Percentiles rank a stretch among this genome's conserved stretches.
Conservation (phyloP, 176 grass and related monocot genomes). For the Puya raimondii region DNA sequence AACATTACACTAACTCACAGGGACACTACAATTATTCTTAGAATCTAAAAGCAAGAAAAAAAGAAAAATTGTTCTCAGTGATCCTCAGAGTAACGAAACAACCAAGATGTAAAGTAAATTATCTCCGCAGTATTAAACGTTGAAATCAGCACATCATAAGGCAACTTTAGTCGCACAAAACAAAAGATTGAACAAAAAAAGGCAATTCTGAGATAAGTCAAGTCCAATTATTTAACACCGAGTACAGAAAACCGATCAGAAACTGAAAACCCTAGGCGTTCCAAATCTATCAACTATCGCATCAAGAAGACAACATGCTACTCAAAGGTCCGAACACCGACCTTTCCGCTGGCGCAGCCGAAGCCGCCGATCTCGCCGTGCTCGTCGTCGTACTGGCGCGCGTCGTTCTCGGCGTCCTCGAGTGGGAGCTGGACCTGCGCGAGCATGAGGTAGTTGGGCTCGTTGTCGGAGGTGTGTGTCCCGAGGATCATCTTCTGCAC, state of each 20-base stretch:
- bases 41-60: no score
- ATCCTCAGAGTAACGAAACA: no score
- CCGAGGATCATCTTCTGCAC: slow-evolving; percentile 92
- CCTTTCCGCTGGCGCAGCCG: slow-evolving; percentile 36
- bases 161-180: no score
- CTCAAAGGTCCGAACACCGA: not conserved
- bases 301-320: not conserved
- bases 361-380: slow-evolving; percentile 71
- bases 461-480: slow-evolving; percentile 84
- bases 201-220: no score
- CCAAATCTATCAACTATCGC: not conserved
- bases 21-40: no score
- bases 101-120: no score
- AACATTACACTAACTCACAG: no score
- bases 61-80: no score
- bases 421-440: slow-evolving; percentile 81
- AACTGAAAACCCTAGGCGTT: not conserved
- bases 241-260: not conserved
- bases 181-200: no score
- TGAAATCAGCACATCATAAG: no score
- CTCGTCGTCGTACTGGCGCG: slow-evolving; percentile 70
- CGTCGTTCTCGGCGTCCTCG: slow-evolving; percentile 76
- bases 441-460: slow-evolving; percentile 96
- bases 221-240: no score
- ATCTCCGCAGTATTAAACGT: no score